phyloP scores from a whole-genome alignment of 768 basidiomycete genomes.

The Suillus subluteus region DNA sequence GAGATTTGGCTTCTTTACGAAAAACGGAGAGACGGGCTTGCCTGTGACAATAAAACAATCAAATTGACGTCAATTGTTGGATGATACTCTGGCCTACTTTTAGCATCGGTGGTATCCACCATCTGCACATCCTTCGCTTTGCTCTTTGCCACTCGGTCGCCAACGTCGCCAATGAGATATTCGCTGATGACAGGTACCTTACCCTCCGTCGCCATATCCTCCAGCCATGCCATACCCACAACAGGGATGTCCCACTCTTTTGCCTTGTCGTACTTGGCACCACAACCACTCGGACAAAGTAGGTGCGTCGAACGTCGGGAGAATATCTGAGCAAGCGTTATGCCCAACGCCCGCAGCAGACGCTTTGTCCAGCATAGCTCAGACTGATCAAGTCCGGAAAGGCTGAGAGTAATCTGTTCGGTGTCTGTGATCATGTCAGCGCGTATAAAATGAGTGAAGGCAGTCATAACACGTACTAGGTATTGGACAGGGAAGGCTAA shows the following conservation, averaged over 20 bases:
- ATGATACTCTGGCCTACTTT: constrained; percentile 30
- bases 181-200: constrained; percentile 40
- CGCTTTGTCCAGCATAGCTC: constrained; percentile 68
- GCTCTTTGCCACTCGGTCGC: constrained; percentile 22
- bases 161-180: constrained; percentile 34
- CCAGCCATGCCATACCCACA: constrained; percentile 74
- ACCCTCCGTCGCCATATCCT: constrained; percentile 57
- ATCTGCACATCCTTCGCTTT: constrained; percentile 37
- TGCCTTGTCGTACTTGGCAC: constrained; percentile 81
- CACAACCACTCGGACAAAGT: constrained; percentile 70
- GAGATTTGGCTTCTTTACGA: constrained; percentile 25
- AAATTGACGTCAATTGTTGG: background rate
- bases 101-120: constrained; percentile 44
- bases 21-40: constrained; percentile 16
- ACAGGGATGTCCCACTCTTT: constrained; percentile 77
- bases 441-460: background rate
- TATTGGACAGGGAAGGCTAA: constrained; percentile 61
- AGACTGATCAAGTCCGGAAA: constrained; percentile 77
- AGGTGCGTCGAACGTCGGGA: constrained; percentile 77
- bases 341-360: constrained; percentile 69
- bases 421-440: constrained; percentile 45
- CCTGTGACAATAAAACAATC: constrained; percentile 12
- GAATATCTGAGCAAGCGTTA: constrained; percentile 58
- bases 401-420: constrained; percentile 59
- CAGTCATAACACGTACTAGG: constrained; percentile 43